A percentile compares a stretch with the other conserved stretches of the same genome.
Conservation (phyloP, 2,329 filamentous ascomycete species). For the Graphilbum ipis-grandicollis region DNA sequence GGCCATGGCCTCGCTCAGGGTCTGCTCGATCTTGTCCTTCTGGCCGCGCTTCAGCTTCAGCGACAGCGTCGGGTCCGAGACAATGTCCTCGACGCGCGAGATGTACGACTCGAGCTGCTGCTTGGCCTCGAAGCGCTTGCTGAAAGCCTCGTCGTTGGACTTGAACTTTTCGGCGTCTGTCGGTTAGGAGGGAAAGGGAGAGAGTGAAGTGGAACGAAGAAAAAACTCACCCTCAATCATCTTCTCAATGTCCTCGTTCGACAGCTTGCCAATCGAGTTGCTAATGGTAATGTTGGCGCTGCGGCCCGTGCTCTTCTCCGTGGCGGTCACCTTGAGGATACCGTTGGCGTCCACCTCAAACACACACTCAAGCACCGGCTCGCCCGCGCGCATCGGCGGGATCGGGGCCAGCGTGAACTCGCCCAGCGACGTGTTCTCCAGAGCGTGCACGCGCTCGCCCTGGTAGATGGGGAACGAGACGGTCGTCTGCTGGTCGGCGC, state of each 20-base stretch:
- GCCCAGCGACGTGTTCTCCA: constrained; percentile 93
- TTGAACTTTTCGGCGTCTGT: constrained; percentile 95
- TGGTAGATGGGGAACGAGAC: constrained; percentile 89
- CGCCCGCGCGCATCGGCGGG: constrained; percentile 79
- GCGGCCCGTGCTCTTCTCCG: constrained; percentile 95
- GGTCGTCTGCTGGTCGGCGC: constrained; percentile 58
- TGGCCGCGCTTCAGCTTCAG: constrained; percentile 97
- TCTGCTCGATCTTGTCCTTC: constrained; percentile 98
- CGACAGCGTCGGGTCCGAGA: constrained; percentile 88
- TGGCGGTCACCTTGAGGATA: constrained; percentile 98
- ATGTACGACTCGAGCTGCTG: constrained; percentile 99
- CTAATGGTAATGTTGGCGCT: constrained; percentile 99
- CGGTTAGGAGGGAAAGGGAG: neutral
- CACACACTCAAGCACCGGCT: constrained; percentile 91
- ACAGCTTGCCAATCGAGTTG: constrained; percentile 98
- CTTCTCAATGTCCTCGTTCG: constrained; percentile 83
- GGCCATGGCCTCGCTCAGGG: constrained; percentile 92
- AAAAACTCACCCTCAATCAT: constrained; percentile 67
- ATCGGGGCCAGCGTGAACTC: constrained; percentile 91
- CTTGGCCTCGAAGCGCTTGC: constrained; percentile 97
- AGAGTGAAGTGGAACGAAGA: neutral
- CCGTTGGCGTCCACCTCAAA: constrained; percentile 99
- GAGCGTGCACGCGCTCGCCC: constrained; percentile 94
- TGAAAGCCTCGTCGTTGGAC: constrained; percentile 92
- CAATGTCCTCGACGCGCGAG: constrained; percentile 93